phyloP scores from a whole-genome alignment of 2,329 filamentous ascomycete species.

The Ophiostoma ulmi region DNA sequence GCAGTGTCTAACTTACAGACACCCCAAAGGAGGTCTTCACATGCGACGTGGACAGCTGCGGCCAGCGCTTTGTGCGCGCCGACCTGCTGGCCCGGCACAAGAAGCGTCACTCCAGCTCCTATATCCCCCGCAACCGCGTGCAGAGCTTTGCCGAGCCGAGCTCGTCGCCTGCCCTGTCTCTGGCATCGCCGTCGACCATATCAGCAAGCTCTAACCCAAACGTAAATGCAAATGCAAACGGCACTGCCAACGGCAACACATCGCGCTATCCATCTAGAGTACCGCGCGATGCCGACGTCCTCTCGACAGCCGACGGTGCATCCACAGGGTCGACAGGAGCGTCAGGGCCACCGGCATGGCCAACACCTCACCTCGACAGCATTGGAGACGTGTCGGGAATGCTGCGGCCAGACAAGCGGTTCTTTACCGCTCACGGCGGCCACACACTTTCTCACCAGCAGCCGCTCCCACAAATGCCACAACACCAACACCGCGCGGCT shows the following conservation, averaged over 20 bases:
- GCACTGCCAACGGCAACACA: background rate
- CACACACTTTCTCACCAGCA: background rate
- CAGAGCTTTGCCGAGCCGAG: slow-evolving; percentile 43
- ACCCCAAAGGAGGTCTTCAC: slow-evolving; percentile 73
- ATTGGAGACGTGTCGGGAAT: background rate
- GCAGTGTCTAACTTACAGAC: slow-evolving; percentile 35
- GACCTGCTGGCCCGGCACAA: slow-evolving; percentile 67
- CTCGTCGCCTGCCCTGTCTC: slow-evolving; percentile 23
- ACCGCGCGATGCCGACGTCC: background rate
- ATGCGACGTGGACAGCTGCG: slow-evolving; percentile 70
- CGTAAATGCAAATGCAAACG: background rate
- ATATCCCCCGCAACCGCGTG: slow-evolving; percentile 47
- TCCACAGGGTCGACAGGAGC: background rate
- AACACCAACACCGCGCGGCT: background rate
- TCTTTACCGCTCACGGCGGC: background rate
- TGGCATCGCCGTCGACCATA: slow-evolving; percentile 26
- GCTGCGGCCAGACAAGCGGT: background rate
- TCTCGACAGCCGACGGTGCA: background rate
- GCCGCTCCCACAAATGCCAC: background rate
- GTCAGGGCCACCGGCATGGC: background rate
- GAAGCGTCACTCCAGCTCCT: slow-evolving; percentile 57
- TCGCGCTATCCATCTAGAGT: background rate
- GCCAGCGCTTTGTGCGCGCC: slow-evolving; percentile 70
- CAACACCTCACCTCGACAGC: background rate
- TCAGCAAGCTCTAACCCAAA: slow-evolving; percentile 23